phyloP scores from a whole-genome alignment of 2,329 filamentous ascomycete genomes.

The Stemphylium lycopersici region DNA sequence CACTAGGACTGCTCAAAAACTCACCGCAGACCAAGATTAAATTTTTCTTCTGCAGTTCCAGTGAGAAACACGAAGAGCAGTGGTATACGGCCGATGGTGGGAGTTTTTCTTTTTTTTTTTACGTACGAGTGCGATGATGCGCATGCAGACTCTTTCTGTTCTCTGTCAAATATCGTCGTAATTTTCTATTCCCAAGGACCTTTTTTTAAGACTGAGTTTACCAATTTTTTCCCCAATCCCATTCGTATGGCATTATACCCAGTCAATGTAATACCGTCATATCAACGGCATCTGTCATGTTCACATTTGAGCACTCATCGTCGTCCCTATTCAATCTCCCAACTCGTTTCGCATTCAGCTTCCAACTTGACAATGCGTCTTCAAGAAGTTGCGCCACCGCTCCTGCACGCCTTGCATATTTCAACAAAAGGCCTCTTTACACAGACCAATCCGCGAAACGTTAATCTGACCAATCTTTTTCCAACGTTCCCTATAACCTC shows the following conservation, averaged over 20 bases:
- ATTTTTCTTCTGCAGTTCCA: neutral
- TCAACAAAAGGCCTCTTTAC: neutral
- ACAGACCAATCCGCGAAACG: too few species aligned
- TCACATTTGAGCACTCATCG: neutral
- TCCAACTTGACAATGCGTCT: too few species aligned
- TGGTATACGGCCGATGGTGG: neutral
- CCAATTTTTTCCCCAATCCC: neutral
- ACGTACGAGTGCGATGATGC: conserved; percentile 2
- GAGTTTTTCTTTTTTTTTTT: neutral
- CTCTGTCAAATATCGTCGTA: neutral
- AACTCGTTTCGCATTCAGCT: too few species aligned
- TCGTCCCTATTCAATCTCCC: too few species aligned
- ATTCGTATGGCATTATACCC: conserved; percentile 16
- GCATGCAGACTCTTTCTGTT: neutral
- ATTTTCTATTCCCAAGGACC: too few species aligned
- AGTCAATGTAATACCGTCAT: conserved; percentile 3
- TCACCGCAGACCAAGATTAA: conserved; percentile 39
- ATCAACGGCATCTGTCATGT: neutral
- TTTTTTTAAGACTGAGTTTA: conserved; percentile 4
- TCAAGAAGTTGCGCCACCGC: too few species aligned
- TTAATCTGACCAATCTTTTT: too few species aligned
- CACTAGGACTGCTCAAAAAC: conserved; percentile 38
- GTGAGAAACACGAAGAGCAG: neutral
- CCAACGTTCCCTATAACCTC: too few species aligned
- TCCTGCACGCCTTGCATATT: too few species aligned